These are phyloP conservation scores for Nephelium lappaceum DNA, from an alignment of 345 rosid species.

Conservation along the genomic window DNA sequence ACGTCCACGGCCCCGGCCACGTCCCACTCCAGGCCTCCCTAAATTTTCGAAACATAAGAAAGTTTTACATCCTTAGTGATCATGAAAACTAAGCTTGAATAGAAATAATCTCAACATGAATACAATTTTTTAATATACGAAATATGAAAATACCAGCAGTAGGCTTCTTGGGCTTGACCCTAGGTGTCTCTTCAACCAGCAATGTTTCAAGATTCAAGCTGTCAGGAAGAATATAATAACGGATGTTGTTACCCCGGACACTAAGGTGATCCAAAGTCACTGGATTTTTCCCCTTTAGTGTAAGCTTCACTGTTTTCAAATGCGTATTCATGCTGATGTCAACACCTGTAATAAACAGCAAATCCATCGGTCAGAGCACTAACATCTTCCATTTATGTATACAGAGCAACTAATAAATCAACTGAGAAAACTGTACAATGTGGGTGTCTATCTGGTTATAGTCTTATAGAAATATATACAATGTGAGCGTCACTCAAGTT, in stretches of 20 bases:
- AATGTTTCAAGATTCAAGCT: slow-evolving; percentile 98
- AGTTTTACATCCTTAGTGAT: slow-evolving; percentile 1
- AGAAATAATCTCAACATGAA: background rate
- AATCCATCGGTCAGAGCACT: background rate
- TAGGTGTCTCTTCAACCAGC: slow-evolving; percentile 94
- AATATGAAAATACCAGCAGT: slow-evolving; percentile 65
- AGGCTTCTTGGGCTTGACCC: slow-evolving; percentile 95
- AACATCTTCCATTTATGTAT: background rate
- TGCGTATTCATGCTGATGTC: slow-evolving; percentile 99
- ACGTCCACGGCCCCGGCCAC: slow-evolving; percentile 93
- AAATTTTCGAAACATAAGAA: slow-evolving; percentile 19
- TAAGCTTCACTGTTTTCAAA: slow-evolving; percentile 91
- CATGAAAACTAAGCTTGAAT: background rate
- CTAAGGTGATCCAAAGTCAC: slow-evolving; percentile 89
- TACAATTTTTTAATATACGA: background rate
- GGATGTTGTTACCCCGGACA: slow-evolving; percentile 93
- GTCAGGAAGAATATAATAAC: slow-evolving; percentile 97
- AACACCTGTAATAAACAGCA: slow-evolving; percentile 60
- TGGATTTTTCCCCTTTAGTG: slow-evolving; percentile 89
- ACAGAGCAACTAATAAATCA: background rate
- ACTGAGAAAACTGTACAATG: background rate
- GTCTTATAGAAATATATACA: background rate
- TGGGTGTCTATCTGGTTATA: background rate
- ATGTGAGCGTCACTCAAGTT: background rate
- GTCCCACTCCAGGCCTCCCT: slow-evolving; percentile 80